Conservation (phyloP, 225 moss, liverwort and hornwort genomes). For the Marchantia paleacea region DNA sequence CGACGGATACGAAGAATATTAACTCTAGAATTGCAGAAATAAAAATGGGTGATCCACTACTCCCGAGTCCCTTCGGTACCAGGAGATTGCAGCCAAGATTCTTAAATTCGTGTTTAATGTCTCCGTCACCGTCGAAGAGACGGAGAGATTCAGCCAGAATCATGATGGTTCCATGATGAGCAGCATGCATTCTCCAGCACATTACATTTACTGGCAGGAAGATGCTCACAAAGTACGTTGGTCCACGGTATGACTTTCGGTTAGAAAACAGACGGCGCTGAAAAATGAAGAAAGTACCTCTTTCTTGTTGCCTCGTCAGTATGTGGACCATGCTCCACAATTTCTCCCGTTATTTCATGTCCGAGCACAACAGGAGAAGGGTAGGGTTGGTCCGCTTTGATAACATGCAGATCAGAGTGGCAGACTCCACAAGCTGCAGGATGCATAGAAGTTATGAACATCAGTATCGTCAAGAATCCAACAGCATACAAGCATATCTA, state of each 20-base stretch:
- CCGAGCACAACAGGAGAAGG: constrained; percentile 90
- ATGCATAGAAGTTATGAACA: background rate
- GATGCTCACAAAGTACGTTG: background rate
- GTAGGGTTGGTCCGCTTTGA: constrained; percentile 80
- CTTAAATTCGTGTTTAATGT: too few species aligned
- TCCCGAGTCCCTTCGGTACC: too few species aligned
- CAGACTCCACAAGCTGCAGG: constrained; percentile 95
- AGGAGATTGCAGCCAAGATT: too few species aligned
- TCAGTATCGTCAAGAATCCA: background rate
- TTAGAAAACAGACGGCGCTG: background rate
- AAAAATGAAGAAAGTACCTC: constrained; percentile 43
- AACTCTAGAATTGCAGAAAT: too few species aligned
- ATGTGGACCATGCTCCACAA: constrained; percentile 84
- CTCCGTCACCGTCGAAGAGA: too few species aligned
- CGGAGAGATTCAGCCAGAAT: too few species aligned
- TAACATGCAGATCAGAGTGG: constrained; percentile 96
- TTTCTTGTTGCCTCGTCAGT: constrained; percentile 73
- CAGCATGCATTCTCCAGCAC: background rate
- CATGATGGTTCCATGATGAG: too few species aligned
- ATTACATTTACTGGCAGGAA: background rate
- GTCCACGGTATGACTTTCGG: background rate
- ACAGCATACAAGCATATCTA: too few species aligned
- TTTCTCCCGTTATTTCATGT: constrained; percentile 87
- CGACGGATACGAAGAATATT: too few species aligned
- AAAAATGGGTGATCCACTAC: too few species aligned